Evolutionary conservation across 257 asterid genomes (phyloP).

Genomic region (Primulina tabacum): DNA sequence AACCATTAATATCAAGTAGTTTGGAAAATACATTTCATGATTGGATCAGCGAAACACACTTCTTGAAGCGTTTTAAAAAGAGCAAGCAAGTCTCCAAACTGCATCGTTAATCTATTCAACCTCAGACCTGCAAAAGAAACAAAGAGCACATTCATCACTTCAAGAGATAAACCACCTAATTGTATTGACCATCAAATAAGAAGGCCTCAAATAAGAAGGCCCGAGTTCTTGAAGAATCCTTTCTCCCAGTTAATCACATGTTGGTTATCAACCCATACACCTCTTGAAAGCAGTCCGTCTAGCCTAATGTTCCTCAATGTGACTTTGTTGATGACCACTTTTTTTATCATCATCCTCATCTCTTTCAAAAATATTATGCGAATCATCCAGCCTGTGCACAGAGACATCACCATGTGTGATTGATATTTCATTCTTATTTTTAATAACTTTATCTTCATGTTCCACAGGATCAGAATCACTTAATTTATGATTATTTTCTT

Average conservation of each 20-base stretch:
- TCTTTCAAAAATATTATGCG: slow-evolving; percentile 22
- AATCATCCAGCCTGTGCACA: slow-evolving; percentile 11
- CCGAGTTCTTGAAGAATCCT: slow-evolving; percentile 27
- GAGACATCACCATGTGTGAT: slow-evolving; percentile 35
- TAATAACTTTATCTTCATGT: slow-evolving; percentile 40
- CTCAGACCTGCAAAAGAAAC: slow-evolving; percentile 73
- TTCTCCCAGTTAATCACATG: slow-evolving; percentile 30
- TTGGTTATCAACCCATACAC: slow-evolving; percentile 29
- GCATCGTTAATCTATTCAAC: slow-evolving; percentile 34
- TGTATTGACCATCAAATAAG: slow-evolving; percentile 34
- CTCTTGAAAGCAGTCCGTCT: slow-evolving; percentile 29
- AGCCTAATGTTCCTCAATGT: slow-evolving; percentile 20
- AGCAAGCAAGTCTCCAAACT: slow-evolving; percentile 47
- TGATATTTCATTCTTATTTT: slow-evolving; percentile 40
- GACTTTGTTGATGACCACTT: slow-evolving; percentile 24
- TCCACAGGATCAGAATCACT: slow-evolving; percentile 31
- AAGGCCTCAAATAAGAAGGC: slow-evolving; percentile 33
- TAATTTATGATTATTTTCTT: slow-evolving; percentile 36
- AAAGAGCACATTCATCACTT: slow-evolving; percentile 41
- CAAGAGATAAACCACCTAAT: slow-evolving; percentile 37
- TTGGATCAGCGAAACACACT: slow-evolving; percentile 48
- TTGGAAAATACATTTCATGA: slow-evolving; percentile 49
- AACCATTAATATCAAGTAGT: slow-evolving; percentile 48
- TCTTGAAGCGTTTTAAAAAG: slow-evolving; percentile 37
- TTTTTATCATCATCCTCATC: slow-evolving; percentile 19